Base-by-base conservation (phyloP, 108 stramenopile genomes). In the Skeletonema potamos region DNA sequence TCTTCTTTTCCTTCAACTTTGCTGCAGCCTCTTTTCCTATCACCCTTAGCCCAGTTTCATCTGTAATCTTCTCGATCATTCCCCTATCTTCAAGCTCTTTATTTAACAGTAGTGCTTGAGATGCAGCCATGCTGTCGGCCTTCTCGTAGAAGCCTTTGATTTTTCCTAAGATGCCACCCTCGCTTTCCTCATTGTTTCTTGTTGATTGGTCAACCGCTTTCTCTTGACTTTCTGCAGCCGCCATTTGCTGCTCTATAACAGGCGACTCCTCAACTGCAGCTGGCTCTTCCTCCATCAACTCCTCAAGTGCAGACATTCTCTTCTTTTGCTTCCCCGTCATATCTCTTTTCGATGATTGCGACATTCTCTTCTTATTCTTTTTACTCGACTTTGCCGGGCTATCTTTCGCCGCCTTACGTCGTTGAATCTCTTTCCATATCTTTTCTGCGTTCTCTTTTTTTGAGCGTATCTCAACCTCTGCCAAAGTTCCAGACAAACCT, bases 61-160 rank as follows among this genome's bases (percentile, higher is more conserved):
- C 94, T 0, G 94, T 95, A 54, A 95, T 92, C 76, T 95, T 95
- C 15, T 92, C 94, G 12, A 95, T 30, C 20, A 95, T 51, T 58
- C 94, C 94, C 55, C 71, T 68, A 61, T 95, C 94, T 77, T 95
- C 94, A 27, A 95, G 56, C 67, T 95, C 82, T 74, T 95, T 95
- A 66, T 95, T 95, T 13, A 95, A 72, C 29, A 95, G 54, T 43
- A 95, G 72, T 9, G 94, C 94, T 59, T 95, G 89, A 20, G 85
- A 82, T 28, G 89, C 91, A 5, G 94, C 94, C 89, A 95, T 91
- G 41, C 64, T 83, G 67, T 95, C 94, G 2, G 94, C 94, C 62
- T 84, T 74, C 32, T 92, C 83, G 74, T 92, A 95, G 37, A 91
- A 90, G 6, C 67, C 76, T 66, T 89, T 85, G 54, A 92, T 72